These are phyloP conservation scores for Saccharomyces pastorianus DNA, from an alignment of 1,139 yeast species.

Conservation along the genomic window DNA sequence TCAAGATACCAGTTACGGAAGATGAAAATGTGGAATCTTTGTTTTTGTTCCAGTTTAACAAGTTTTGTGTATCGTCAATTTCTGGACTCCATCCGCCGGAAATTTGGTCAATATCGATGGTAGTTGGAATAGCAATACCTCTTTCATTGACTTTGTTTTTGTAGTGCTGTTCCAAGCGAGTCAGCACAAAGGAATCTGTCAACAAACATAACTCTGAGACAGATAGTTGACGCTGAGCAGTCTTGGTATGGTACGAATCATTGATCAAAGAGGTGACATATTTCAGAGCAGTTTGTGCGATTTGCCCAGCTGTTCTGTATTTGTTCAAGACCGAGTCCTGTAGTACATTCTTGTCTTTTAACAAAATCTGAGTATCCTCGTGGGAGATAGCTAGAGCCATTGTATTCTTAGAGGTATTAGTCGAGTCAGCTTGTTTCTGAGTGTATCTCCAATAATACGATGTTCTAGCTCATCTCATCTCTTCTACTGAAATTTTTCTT, in stretches of 20 bases:
- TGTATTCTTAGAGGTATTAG: constrained; percentile 11
- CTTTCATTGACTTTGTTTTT: constrained; percentile 58
- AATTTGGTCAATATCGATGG: constrained; percentile 75
- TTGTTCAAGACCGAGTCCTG: constrained; percentile 59
- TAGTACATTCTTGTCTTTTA: constrained; percentile 66
- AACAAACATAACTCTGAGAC: constrained; percentile 73
- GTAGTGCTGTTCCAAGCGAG: constrained; percentile 48
- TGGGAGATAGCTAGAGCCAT: constrained; percentile 63
- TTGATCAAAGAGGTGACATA: constrained; percentile 61
- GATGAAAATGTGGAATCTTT: constrained; percentile 16
- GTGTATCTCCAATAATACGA: constrained; percentile 2
- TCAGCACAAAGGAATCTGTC: constrained; percentile 65
- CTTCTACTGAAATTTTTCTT: constrained; percentile 2
- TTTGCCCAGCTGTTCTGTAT: constrained; percentile 84
- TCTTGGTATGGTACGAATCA: constrained; percentile 50
- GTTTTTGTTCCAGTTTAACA: constrained; percentile 26
- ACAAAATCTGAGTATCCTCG: constrained; percentile 64
- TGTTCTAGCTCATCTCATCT: constrained; percentile 3
- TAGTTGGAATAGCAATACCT: constrained; percentile 91
- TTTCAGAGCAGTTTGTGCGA: constrained; percentile 76
- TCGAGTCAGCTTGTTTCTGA: constrained; percentile 6
- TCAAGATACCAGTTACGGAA: constrained; percentile 40
- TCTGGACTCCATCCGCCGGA: constrained; percentile 82
- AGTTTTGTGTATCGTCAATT: constrained; percentile 47
- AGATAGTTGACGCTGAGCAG: constrained; percentile 39